Evolutionary conservation across 2,329 filamentous ascomycete species (phyloP), one percentile per base, ranked within the genome.

Genomic region (Colletotrichum brevisporum): DNA sequence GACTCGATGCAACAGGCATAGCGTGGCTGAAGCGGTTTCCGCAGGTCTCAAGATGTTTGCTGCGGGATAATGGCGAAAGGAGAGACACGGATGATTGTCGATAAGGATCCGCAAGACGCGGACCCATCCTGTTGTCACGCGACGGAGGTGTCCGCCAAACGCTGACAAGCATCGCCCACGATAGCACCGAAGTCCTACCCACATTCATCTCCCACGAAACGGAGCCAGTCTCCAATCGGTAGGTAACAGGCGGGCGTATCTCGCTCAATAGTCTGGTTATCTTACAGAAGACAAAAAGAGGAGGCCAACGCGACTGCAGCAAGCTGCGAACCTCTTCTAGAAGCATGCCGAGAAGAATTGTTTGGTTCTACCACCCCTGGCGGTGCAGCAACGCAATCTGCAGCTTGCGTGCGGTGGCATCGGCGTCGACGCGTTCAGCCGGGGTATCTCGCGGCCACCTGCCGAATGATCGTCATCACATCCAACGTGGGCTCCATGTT

Each of bases 181-280:
- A 66, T 56, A 57, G 55, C 67, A 61, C 55, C 66, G 45, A 52
- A 26, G 13, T 18, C 62, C 45, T 60, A 61, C 16, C 67, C 67
- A 67, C 67, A 56, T 56, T 69, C 62, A 69, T 69, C 67, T 69
- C 67, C 67, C 63, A 51, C 62, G 54, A 70, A 70, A 68, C 63
- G 63, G 54, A 63, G 54, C 67, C 67, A 68, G 58, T 68, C 67
- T 63, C 45, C 53, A 70, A 70, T 16, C 26, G 63, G 57, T 70
- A 70, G 63, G 67, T 63, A 63, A 36, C 39, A 41, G 24, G 50
- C 21, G 45, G 27, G 27, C 57, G 57, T 63, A 70, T 68, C 45
- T 58, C 58, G 57, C 52, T 55, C 58, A 36, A 39, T n/a, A 48
- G 50, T n/a, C 13, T 41, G 8, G 26, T 68, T 36, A 26, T 59